Evolutionary conservation across 2,329 filamentous ascomycete genomes (phyloP).

Genomic region (Macrophomina pseudophaseolina): DNA sequence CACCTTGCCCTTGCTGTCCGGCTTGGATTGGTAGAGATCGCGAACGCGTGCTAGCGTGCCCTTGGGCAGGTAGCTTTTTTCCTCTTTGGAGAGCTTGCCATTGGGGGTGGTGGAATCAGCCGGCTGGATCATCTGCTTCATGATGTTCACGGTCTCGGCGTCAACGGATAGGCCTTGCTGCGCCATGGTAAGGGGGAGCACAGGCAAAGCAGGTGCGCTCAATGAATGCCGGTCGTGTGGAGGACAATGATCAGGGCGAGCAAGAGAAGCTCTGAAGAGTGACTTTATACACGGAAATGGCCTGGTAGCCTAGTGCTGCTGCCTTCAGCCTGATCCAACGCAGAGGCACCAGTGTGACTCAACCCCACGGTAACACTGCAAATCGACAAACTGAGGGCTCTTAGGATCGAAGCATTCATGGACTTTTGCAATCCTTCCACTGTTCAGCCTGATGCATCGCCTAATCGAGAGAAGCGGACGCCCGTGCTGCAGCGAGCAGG

Average conservation of each 20-base stretch:
- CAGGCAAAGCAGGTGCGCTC: not conserved
- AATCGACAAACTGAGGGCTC: not conserved
- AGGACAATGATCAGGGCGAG: not conserved
- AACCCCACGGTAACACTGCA: not conserved
- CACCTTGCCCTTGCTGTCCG: constrained; percentile 16
- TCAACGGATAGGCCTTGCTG: not conserved
- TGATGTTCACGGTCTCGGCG: not conserved
- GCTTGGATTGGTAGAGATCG: constrained; percentile 25
- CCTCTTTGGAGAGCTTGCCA: not conserved
- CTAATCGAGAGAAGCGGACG: not conserved
- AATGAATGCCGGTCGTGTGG: not conserved
- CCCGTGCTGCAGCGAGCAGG: too few relatives aligned
- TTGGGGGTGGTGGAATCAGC: not conserved
- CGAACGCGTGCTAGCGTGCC: constrained; percentile 20
- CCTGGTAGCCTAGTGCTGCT: not conserved
- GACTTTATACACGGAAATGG: not conserved
- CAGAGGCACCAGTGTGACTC: not conserved
- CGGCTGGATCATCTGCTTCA: not conserved
- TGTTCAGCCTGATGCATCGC: not conserved
- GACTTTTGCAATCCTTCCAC: too few relatives aligned
- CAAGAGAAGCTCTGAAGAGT: not conserved
- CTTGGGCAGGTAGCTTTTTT: constrained; percentile 1
- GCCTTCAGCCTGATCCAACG: constrained; percentile 5
- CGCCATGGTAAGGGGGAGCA: not conserved
- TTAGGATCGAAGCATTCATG: too few relatives aligned